phyloP scores from a whole-genome alignment of 2,329 filamentous ascomycete genomes.

The Talaromyces sp. region DNA sequence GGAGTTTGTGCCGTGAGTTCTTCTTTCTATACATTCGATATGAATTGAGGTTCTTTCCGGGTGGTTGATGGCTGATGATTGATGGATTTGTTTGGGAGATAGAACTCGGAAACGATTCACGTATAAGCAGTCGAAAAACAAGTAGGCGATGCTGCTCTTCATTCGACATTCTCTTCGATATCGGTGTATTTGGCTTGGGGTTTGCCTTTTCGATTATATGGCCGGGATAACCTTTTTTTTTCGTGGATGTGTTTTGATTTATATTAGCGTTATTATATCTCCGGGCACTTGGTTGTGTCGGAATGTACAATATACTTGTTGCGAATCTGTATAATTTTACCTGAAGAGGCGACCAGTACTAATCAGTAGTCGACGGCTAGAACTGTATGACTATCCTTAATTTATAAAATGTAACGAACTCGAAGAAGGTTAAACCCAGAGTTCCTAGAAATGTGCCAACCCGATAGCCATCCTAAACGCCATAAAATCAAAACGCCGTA shows the following conservation, averaged over 20 bases:
- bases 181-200: background rate
- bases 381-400: background rate
- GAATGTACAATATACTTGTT: slow-evolving; percentile 10
- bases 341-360: background rate
- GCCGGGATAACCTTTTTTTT: background rate
- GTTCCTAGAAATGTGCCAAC: background rate
- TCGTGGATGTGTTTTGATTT: slow-evolving; percentile 6
- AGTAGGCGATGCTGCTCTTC: slow-evolving; percentile 38
- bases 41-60: background rate
- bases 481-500: background rate
- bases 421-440: background rate
- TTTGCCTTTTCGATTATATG: background rate
- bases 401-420: background rate
- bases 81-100: slow-evolving; percentile 7
- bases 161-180: background rate
- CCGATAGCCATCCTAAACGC: background rate
- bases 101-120: slow-evolving; percentile 67
- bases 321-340: background rate
- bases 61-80: background rate
- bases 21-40: background rate
- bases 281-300: background rate
- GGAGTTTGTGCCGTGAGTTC: slow-evolving; percentile 80
- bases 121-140: slow-evolving; percentile 71
- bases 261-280: slow-evolving; percentile 9
- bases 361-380: background rate